Percentiles rank a stretch among this genome's conserved stretches.
Conservation (phyloP, 148 eudicot genomes). For the Oxyria digyna region DNA sequence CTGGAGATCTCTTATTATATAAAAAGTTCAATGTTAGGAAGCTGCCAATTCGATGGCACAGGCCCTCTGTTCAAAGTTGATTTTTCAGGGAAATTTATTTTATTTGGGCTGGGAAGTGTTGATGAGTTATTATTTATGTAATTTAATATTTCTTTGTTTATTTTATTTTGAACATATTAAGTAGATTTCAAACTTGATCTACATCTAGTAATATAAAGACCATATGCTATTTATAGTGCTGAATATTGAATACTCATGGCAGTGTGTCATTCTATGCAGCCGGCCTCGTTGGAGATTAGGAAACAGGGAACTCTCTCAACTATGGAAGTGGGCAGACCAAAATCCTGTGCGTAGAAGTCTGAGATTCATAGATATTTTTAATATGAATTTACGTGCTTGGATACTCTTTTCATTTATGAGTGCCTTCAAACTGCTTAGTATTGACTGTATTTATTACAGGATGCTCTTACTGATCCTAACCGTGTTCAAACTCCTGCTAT, state of each 20-base stretch:
- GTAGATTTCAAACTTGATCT: not conserved
- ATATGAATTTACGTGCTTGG: not conserved
- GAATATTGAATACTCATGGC: not conserved
- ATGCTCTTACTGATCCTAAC: slow-evolving; percentile 83
- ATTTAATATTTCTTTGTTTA: not conserved
- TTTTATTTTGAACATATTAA: not conserved
- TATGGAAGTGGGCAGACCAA: slow-evolving; percentile 98
- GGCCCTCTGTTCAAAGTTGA: not conserved
- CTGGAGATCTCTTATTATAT: not conserved
- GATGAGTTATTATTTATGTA: not conserved
- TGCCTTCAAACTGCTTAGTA: not conserved
- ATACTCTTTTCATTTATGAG: not conserved
- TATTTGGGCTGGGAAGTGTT: not conserved
- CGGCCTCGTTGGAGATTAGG: slow-evolving; percentile 94
- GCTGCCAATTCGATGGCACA: not conserved
- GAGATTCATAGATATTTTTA: not conserved
- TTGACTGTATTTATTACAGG: slow-evolving; percentile 34
- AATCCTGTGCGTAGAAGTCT: slow-evolving; percentile 46
- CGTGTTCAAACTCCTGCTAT: slow-evolving; percentile 75
- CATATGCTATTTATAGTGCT: not conserved
- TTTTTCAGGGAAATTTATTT: not conserved
- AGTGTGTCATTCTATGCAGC: slow-evolving; percentile 24
- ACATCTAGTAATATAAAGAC: not conserved
- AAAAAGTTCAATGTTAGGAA: not conserved
- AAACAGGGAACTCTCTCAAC: slow-evolving; percentile 87